Percentiles rank a stretch among this genome's conserved stretches.
Evolutionary conservation across 805 yeast genomes (phyloP).

Genomic region (Candida montana): DNA sequence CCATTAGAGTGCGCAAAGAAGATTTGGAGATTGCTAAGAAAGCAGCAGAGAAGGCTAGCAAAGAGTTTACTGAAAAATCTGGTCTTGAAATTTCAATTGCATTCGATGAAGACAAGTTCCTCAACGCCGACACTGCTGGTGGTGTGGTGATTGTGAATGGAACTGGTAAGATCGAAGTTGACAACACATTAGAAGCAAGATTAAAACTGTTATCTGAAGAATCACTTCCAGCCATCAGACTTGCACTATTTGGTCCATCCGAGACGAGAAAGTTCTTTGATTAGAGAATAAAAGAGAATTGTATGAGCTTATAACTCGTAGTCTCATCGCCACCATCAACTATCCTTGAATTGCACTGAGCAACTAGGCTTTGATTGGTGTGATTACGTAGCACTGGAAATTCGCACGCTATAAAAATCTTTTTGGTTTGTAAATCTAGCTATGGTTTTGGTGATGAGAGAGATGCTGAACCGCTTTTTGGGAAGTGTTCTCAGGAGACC

Average conservation of each 20-base stretch:
- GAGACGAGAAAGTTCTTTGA: conserved; percentile 87
- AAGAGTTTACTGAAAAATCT: conserved; percentile 58
- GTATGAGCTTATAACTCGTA: too few species aligned
- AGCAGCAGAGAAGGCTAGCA: conserved; percentile 56
- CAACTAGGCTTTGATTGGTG: too few species aligned
- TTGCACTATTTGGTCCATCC: conserved; percentile 84
- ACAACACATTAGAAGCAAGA: conserved; percentile 94
- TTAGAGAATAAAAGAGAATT: conserved; percentile 27
- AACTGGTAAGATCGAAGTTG: conserved; percentile 78
- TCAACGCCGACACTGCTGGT: conserved; percentile 69
- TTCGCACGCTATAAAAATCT: too few species aligned
- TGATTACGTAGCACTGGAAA: too few species aligned
- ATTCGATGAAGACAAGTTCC: conserved; percentile 50
- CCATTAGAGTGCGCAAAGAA: conserved; percentile 59
- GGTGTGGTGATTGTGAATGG: conserved; percentile 74
- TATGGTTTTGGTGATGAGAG: too few species aligned
- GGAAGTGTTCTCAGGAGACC: background rate
- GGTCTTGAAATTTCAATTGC: conserved; percentile 49
- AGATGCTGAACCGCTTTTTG: conserved; percentile 1
- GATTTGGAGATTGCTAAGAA: conserved; percentile 56
- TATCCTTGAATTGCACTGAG: too few species aligned
- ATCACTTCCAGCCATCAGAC: conserved; percentile 88
- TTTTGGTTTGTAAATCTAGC: too few species aligned
- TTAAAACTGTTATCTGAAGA: conserved; percentile 73
- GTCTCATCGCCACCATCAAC: too few species aligned